Evolutionary conservation across 352 stramenopile species (phyloP).

Genomic region (Phytophthora parvispora): DNA sequence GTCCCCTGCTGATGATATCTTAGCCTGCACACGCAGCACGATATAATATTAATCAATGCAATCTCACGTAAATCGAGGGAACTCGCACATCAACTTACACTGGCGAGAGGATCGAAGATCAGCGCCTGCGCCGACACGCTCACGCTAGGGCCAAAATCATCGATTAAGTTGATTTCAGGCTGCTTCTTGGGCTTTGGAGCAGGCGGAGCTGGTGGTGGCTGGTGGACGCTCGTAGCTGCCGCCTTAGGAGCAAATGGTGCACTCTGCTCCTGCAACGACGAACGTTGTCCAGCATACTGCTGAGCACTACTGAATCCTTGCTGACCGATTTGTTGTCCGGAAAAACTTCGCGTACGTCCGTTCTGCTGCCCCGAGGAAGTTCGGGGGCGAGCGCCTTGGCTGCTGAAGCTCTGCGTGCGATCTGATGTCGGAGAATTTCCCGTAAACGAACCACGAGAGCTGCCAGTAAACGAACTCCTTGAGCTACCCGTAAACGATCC

Average conservation of each 20-base stretch:
- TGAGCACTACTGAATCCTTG: constrained; percentile 20
- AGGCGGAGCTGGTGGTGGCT: constrained; percentile 27
- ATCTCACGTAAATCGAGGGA: too few species aligned
- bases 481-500: constrained; percentile 32
- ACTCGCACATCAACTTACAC: too few species aligned
- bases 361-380: constrained; percentile 29
- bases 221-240: constrained; percentile 12
- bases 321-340: constrained; percentile 32
- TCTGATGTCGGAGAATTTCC: constrained; percentile 19
- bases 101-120: constrained; percentile 80
- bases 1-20: constrained; percentile 29
- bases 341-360: constrained; percentile 37
- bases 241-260: constrained; percentile 12
- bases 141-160: constrained; percentile 71
- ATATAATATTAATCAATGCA: too few species aligned
- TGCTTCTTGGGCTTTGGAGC: constrained; percentile 51
- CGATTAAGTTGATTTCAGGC: constrained; percentile 83
- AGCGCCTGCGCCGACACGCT: constrained; percentile 73
- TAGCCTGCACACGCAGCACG: constrained; percentile 31
- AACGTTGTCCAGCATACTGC: constrained; percentile 32
- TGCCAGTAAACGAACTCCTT: constrained; percentile 30
- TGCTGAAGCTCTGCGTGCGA: constrained; percentile 35
- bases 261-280: constrained; percentile 36
- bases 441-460: constrained; percentile 29
- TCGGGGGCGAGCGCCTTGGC: constrained; percentile 22